Evolutionary conservation across 2,329 filamentous ascomycete species (phyloP), one percentile per base, ranked within the genome.

Genomic region (Hymenoscyphus repandus): DNA sequence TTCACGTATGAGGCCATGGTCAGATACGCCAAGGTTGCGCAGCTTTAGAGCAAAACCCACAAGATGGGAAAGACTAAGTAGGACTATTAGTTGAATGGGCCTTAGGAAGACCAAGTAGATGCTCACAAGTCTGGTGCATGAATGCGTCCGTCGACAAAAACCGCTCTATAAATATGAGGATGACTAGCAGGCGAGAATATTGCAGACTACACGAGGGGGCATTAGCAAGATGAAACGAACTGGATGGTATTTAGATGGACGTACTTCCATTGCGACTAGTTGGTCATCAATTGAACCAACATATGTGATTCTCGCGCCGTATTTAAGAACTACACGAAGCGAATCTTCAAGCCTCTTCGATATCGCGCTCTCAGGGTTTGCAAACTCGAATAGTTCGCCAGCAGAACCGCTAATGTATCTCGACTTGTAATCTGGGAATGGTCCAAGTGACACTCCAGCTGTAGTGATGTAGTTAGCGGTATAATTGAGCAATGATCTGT

Each of bases 221-320:
- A 20, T 61, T 27, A 45, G 45, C 7, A 52, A 68, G 39, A 41
- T 13, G 20, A n/a, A 42, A 18, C 20, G 22, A 30, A 27, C 11
- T 20, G 34, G 7, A 27, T 36, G 32, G 11, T 22, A 18, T 18
- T 33, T 41, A 20, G 32, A 46, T n/a, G 15, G 22, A 56, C 52
- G 40, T 62, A 88, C 86, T 75, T 96, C 92, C 65, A 99, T 75
- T 3, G 91, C 92, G 12, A 99, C 91, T 2, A 99, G 76, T 68
- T 99, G 93, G 68, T 99, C 93, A 66, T 99, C 93, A 46, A 99
- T 95, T 68, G 91, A 96, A 48, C 92, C 92, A 52, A 95, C 78
- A 66, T 91, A 96, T 0, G 90, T 87, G 44, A 97, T 81, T 37
- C 89, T 82, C 12, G 88, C 88, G 11, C 91, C 90, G 61, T 89